Evolutionary conservation across 2,329 filamentous ascomycete species (phyloP).

Genomic region (Talaromyces piceae): DNA sequence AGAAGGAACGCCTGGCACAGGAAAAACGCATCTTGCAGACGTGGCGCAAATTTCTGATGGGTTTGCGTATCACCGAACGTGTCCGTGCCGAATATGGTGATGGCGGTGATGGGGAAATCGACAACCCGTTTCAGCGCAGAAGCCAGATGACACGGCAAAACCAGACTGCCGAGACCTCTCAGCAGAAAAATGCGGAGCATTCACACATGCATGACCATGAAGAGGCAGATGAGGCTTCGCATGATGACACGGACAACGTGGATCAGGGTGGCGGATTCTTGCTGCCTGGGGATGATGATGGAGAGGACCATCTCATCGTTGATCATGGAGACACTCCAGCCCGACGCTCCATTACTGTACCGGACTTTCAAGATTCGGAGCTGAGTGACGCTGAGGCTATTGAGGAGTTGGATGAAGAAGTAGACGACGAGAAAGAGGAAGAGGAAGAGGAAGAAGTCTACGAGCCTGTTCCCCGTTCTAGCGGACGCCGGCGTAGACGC

Average conservation of each 20-base stretch:
- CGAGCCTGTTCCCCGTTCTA: conserved; percentile 1
- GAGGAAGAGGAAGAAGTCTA: conserved; percentile 11
- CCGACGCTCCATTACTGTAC: not conserved
- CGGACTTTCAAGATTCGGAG: not conserved
- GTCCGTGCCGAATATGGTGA: conserved; percentile 68
- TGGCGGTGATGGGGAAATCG: conserved; percentile 22
- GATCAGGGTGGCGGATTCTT: conserved; percentile 25
- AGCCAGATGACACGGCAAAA: conserved; percentile 11
- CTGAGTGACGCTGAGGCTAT: not conserved
- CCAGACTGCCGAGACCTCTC: not conserved
- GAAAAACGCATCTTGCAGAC: conserved; percentile 63
- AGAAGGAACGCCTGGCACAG: conserved; percentile 78
- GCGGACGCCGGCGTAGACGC: conserved; percentile 8
- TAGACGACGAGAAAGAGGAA: conserved; percentile 3
- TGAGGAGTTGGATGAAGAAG: conserved; percentile 11
- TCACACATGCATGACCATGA: conserved; percentile 9
- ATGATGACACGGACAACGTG: conserved; percentile 13
- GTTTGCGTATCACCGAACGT: conserved; percentile 71
- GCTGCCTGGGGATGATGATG: conserved; percentile 12
- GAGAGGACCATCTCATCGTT: conserved; percentile 22
- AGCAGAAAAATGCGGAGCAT: not conserved
- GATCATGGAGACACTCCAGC: conserved; percentile 16
- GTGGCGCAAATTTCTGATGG: conserved; percentile 85
- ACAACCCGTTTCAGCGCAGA: conserved; percentile 28
- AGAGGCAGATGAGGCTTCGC: conserved; percentile 11